phyloP scores from a whole-genome alignment of 192 early-diverging fungal species.

The Backusella australiensis region DNA sequence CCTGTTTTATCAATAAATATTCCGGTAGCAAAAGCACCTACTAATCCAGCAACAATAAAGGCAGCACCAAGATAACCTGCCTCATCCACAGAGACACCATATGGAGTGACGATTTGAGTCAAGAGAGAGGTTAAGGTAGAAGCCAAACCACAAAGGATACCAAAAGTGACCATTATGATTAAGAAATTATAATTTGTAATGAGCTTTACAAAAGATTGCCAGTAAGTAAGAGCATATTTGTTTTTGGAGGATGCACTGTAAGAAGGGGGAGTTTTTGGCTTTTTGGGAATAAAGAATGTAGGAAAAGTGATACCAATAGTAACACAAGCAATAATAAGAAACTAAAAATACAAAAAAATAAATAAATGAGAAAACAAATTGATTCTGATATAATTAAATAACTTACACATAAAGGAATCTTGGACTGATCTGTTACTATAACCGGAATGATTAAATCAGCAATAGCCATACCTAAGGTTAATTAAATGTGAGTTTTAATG shows the following conservation, averaged over 20 bases:
- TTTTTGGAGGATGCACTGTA: conserved; percentile 40
- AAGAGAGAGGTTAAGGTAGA: conserved; percentile 47
- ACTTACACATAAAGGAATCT: conserved; percentile 38
- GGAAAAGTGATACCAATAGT: conserved; percentile 42
- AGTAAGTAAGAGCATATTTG: conserved; percentile 32
- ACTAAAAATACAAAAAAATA: conserved; percentile 15
- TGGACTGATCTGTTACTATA: conserved; percentile 32
- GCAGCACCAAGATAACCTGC: conserved; percentile 55
- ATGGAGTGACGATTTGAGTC: conserved; percentile 45
- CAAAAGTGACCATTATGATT: conserved; percentile 47
- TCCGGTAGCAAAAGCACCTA: conserved; percentile 51
- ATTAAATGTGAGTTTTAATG: conserved; percentile 33
- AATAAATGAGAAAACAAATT: neutral
- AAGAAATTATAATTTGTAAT: conserved; percentile 43
- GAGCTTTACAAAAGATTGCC: conserved; percentile 36
- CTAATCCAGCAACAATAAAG: conserved; percentile 56
- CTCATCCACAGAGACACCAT: conserved; percentile 41
- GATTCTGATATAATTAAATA: neutral
- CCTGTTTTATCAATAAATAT: conserved; percentile 56
- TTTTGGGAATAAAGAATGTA: conserved; percentile 39
- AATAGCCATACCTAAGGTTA: conserved; percentile 44
- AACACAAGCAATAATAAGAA: conserved; percentile 41
- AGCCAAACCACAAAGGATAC: conserved; percentile 48
- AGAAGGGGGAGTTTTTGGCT: conserved; percentile 50
- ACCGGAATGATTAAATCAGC: conserved; percentile 50